Conservation (phyloP, 257 asterid genomes). For the Solanum arcanum region DNA sequence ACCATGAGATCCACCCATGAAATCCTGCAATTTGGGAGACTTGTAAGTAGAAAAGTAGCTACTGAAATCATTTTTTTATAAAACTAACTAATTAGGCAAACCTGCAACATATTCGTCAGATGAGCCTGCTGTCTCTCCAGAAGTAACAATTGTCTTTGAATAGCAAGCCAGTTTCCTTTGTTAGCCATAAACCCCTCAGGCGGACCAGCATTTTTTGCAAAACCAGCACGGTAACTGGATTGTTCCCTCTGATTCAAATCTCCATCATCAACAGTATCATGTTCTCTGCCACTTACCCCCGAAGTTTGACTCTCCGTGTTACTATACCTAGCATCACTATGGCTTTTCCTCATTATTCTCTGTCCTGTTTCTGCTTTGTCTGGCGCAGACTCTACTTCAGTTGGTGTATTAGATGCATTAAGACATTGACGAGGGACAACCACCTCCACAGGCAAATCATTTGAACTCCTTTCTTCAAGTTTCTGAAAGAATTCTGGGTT, state of each 20-base stretch:
- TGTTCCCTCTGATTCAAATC: slow-evolving; percentile 53
- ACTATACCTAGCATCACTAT: slow-evolving; percentile 26
- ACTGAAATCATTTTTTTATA: neutral
- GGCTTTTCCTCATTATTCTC: slow-evolving; percentile 29
- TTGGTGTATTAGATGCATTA: slow-evolving; percentile 44
- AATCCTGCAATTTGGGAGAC: slow-evolving; percentile 45
- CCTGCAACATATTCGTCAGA: slow-evolving; percentile 96
- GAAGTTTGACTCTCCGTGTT: slow-evolving; percentile 34
- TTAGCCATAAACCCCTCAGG: slow-evolving; percentile 57
- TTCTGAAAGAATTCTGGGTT: slow-evolving; percentile 96
- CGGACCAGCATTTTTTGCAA: slow-evolving; percentile 44
- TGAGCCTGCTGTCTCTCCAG: slow-evolving; percentile 90
- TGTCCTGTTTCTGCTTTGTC: slow-evolving; percentile 27
- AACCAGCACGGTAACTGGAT: slow-evolving; percentile 26
- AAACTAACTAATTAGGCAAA: slow-evolving; percentile 10
- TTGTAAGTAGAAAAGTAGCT: slow-evolving; percentile 6
- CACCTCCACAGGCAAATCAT: slow-evolving; percentile 91
- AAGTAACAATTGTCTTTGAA: slow-evolving; percentile 78
- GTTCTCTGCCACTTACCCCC: slow-evolving; percentile 16
- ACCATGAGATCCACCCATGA: slow-evolving; percentile 97
- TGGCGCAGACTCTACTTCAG: slow-evolving; percentile 48
- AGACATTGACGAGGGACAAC: slow-evolving; percentile 73
- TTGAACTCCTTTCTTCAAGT: slow-evolving; percentile 75
- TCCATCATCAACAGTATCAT: slow-evolving; percentile 23
- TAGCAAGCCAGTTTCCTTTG: slow-evolving; percentile 82